Base-by-base conservation (phyloP, 2,329 filamentous ascomycete genomes). In the Byssochlamys sp. region DNA sequence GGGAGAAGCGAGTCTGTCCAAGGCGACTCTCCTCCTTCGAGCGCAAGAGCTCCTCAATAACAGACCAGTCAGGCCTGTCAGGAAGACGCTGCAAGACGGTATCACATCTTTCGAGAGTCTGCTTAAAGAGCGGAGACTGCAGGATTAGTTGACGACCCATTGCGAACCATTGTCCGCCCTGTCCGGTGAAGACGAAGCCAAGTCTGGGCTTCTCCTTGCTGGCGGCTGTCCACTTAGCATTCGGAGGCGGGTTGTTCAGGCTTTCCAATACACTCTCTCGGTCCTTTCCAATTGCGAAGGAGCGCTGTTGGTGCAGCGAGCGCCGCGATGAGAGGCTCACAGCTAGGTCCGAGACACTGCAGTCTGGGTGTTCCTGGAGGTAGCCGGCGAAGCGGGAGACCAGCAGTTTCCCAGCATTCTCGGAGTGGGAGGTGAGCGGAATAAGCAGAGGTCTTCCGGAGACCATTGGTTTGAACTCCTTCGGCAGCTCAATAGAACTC, bases 141-240 rank as follows among this genome's bases (percentile, higher is more conserved):
- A 29, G 14, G 12, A 53, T 48, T 9, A 57, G 55, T 12, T 49
- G 19, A 10, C 51, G 3, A 54, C 67, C 68, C 69, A 71, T 71
- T 5, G 49, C 29, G n/a, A 64, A 58, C 68, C 68, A 71, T 33
- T 71, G 69, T 0, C 68, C 65, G 11, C 69, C 69, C 51, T 71
- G 69, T 0, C 69, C 69, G 14, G 68, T 71, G 48, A 71, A 71
- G 0, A 71, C 59, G 0, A 51, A 51, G 9, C 49, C 49, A 51
- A 51, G 49, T 61, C 63, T 5, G 66, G 55, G 2, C 65, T n/a
- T 25, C 57, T 51, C 4, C 27, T 51, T 51, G 27, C 49, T 51
- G 7, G 49, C n/a, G 7, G 49, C 49, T 12, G 49, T 51, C 49
- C 49, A 51, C 10, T 26, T 28, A 12, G 49, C 49, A 28, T 26